Evolutionary conservation across 164 flowering plant species (phyloP), one percentile per base, ranked within the genome.

Genomic region (Pachysandra terminalis): DNA sequence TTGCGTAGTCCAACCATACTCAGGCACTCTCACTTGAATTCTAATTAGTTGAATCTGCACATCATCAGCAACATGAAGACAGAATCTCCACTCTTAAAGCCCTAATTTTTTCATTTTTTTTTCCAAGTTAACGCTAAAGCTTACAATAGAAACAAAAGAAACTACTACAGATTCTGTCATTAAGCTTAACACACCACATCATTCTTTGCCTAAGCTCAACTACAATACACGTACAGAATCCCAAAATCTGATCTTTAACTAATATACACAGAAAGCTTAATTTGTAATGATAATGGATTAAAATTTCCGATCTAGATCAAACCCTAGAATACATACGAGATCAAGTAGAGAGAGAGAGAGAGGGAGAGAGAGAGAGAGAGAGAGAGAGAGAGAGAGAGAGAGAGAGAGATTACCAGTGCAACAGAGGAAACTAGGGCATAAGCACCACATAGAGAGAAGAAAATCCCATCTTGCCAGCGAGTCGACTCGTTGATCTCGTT

Each of bases 1-100:
- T 77, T 94, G 98, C 7, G 98, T 94, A 1, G 98, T 94, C 98
- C 98, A 94, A 40, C 98, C 96, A 84, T 81, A 94, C 59, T 91
- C 97, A 0, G 96, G 98, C 70, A 95, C 96, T 82, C 96, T 83
- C 71, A 85, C 24, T 76, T 94, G 87, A 75, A 94, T 94, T 74
- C 96, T 79, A 63, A 94, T 83, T 40, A 94, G 64, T 84, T 94
- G 98, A 70, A 91, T 81, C 98, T 94, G 86, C 79, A 74, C 9
- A 51, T 14, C 40, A 37, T 9, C 45, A 68, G 64, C 23, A 60
- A 9, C 63, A 27, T 12, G 49, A 53, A 15, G 64, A 9, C 16
- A 27, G 28, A 60, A 14, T 14, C 48, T 64, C 55, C 24, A 58
- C 37, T 32, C 37, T 26, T 26, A 58, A 58, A 12, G 14, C 17